Base-by-base conservation (phyloP, 2,329 filamentous ascomycete species). In the Ceratocystiopsis minuta region DNA sequence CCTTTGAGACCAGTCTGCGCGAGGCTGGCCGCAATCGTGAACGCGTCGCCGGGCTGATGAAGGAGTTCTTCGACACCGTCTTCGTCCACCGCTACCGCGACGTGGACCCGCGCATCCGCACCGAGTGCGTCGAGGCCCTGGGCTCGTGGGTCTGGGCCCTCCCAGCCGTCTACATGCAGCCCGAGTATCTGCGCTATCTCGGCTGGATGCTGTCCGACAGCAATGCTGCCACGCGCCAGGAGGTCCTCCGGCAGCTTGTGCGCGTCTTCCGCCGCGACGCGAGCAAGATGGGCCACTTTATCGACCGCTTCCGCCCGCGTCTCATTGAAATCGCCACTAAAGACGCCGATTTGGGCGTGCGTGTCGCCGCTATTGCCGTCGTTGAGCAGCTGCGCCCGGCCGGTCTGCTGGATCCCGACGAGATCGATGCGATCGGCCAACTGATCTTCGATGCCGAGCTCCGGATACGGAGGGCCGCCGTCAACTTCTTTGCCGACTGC, bases 61-160 rank as follows among this genome's bases (percentile, higher is more conserved):
- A 79, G 50, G 85, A 92, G 50, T 84, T 86, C 52, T 93, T 96
- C 54, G 82, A 94, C 51, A 82, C 83, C 2, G 78, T 96, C 38
- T 98, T 94, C 55, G 80, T 95, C 28, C 88, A 98, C 59, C 78
- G 90, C 38, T 98, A 96, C 58, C 82, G 90, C 46, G 90, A 98
- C 55, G 75, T 95, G 28, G 90, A 98, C 53, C 75, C 84, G 7
- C 82, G 75, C 52, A 93, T 98, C 49, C 75, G 90, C 41, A 76
- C 80, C 1, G 88, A 95, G 53, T 95, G 88, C 54, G 78, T 93
- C 18, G 76, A 81, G 48, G 84, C 85, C 14, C 67, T 98, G 10
- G 86, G 87, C 24, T 72, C 77, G 35, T 98, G 90, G 90, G 92
- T 96, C 50, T 72, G 78, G 55, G 73, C 73, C 12, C 75, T 94